Conservation (phyloP, 371 early-diverging fungal species). For the Circinella umbellata region DNA sequence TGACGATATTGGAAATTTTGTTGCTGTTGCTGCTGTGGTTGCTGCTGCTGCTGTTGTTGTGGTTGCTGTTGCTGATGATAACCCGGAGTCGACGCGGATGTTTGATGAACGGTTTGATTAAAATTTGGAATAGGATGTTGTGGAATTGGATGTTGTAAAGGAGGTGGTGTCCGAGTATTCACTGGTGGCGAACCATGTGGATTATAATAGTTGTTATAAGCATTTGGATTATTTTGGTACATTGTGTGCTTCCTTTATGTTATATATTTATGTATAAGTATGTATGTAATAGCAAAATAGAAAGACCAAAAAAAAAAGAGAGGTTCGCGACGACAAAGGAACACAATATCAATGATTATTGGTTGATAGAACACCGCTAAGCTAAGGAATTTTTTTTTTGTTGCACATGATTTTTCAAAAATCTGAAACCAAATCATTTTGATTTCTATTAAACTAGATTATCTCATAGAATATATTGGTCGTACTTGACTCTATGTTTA, state of each 20-base stretch:
- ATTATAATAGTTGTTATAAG: conserved; percentile 12
- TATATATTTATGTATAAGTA: too few species aligned
- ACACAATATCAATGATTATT: background rate
- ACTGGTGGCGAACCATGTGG: conserved; percentile 24
- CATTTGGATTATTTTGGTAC: conserved; percentile 10
- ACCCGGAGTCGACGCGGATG: conserved; percentile 54
- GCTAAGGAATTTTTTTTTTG: too few species aligned
- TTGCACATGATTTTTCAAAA: too few species aligned
- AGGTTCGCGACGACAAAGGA: background rate
- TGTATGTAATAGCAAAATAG: too few species aligned
- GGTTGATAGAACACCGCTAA: background rate
- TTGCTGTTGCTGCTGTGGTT: conserved; percentile 30
- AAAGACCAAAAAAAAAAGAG: background rate
- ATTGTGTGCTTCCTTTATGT: background rate
- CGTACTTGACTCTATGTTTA: too few species aligned
- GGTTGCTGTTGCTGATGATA: conserved; percentile 43
- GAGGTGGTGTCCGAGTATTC: conserved; percentile 62
- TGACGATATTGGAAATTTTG: conserved; percentile 38
- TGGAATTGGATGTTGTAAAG: conserved; percentile 74
- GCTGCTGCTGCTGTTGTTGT: conserved; percentile 35
- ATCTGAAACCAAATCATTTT: too few species aligned
- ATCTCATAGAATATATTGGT: too few species aligned
- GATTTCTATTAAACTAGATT: too few species aligned
- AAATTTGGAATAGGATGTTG: conserved; percentile 72
- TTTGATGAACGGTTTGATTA: conserved; percentile 49